These are phyloP conservation scores for Saccharomyces pastorianus DNA, from an alignment of 1,139 yeast genomes.

Conservation along the genomic window DNA sequence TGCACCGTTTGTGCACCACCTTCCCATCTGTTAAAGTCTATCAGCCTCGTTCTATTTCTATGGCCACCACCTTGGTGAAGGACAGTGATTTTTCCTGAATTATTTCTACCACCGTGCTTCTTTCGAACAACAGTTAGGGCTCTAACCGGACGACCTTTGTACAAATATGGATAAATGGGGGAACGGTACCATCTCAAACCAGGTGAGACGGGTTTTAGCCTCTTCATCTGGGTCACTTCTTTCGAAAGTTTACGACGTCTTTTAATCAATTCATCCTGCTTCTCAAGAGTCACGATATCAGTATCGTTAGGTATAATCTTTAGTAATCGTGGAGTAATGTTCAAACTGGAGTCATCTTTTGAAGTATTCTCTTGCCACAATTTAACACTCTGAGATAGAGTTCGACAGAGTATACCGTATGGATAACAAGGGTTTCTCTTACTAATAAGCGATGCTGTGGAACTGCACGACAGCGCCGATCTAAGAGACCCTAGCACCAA, in stretches of 20 bases:
- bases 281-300: slow-evolving; percentile 63
- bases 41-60: slow-evolving; percentile 73
- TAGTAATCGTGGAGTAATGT: slow-evolving; percentile 23
- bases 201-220: slow-evolving; percentile 75
- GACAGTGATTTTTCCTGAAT: slow-evolving; percentile 79
- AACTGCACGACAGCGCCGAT: neutral
- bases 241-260: slow-evolving; percentile 68
- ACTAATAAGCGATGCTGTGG: neutral
- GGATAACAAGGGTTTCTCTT: neutral
- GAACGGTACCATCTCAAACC: slow-evolving; percentile 84
- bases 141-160: slow-evolving; percentile 75
- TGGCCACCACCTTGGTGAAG: slow-evolving; percentile 98
- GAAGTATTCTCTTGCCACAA: neutral
- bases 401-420: neutral
- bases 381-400: neutral
- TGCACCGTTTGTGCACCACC: slow-evolving; percentile 73
- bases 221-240: slow-evolving; percentile 63
- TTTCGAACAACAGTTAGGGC: slow-evolving; percentile 69
- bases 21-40: slow-evolving; percentile 63
- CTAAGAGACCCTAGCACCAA: neutral
- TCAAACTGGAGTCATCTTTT: neutral
- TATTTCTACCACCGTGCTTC: slow-evolving; percentile 81
- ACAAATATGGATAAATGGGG: slow-evolving; percentile 80
- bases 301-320: slow-evolving; percentile 36
- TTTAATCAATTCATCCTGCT: slow-evolving; percentile 63